Percentiles rank a stretch among this genome's conserved stretches.
phyloP scores from a whole-genome alignment of 768 basidiomycete genomes.

The Mycena crocata region DNA sequence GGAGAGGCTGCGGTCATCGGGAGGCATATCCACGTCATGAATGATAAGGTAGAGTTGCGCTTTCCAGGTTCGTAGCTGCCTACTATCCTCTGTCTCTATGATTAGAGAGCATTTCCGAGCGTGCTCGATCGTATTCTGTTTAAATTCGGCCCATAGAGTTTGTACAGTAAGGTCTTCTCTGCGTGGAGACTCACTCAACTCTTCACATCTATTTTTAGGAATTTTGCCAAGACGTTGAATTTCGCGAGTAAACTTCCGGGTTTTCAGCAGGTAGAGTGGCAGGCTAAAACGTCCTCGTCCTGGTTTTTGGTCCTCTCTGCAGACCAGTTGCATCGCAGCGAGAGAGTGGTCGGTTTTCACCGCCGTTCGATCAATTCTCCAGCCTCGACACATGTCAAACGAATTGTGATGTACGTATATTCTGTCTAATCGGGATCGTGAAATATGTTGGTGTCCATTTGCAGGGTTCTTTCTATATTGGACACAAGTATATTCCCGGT shows the following conservation, averaged over 20 bases:
- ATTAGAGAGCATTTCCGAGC: not conserved
- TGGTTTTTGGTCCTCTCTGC: not conserved
- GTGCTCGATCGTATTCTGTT: not conserved
- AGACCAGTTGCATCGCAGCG: conserved; percentile 1
- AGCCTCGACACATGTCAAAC: not conserved
- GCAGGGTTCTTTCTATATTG: not conserved
- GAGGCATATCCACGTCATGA: not conserved
- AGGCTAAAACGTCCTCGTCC: not conserved
- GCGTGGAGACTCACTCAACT: not conserved
- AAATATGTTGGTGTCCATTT: not conserved
- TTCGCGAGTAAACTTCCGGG: not conserved
- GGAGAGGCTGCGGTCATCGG: not conserved
- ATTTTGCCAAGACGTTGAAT: not conserved
- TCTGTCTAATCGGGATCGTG: conserved; percentile 15
- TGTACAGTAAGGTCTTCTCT: not conserved
- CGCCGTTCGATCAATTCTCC: conserved; percentile 11
- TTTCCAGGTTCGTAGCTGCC: not conserved
- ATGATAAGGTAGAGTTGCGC: conserved; percentile 8
- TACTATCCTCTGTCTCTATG: not conserved
- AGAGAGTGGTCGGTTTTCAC: conserved; percentile 24
- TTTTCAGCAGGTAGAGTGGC: not conserved
- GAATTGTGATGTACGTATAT: not conserved
- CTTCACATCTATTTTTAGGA: not conserved
- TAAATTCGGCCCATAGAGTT: conserved; percentile 1
- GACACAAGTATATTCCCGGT: conserved; percentile 4